A percentile compares a stretch with the other conserved stretches of the same genome.
Evolutionary conservation across 345 rosid species (phyloP).

Genomic region (Gynandropsis gynandra): DNA sequence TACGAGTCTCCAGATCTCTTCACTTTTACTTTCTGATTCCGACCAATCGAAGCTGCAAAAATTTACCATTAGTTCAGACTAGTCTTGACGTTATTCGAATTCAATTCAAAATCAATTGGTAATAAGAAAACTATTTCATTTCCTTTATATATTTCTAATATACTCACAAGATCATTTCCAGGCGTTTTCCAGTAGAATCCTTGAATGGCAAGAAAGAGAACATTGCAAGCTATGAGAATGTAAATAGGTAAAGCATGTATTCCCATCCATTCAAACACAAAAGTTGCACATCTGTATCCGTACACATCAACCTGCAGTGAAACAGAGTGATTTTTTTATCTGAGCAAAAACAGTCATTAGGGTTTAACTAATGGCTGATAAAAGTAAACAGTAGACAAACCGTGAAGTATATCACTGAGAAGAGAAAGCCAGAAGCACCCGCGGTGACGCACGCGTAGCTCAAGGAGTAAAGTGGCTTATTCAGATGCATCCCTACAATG

Average conservation of each 20-base stretch:
- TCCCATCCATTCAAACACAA: conserved; percentile 82
- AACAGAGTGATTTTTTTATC: not conserved
- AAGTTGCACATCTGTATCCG: conserved; percentile 40
- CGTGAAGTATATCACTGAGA: conserved; percentile 55
- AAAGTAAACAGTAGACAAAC: too few species aligned
- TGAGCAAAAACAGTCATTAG: too few species aligned
- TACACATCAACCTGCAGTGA: conserved; percentile 50
- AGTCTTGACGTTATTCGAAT: too few species aligned
- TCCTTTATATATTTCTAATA: too few species aligned
- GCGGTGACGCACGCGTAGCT: conserved; percentile 76
- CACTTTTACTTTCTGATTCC: conserved; percentile 21
- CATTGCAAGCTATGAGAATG: conserved; percentile 56
- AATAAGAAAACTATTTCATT: too few species aligned
- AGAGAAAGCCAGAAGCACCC: conserved; percentile 69
- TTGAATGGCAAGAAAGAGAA: conserved; percentile 52
- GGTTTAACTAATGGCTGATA: too few species aligned
- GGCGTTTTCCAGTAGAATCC: conserved; percentile 81
- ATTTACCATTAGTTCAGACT: too few species aligned
- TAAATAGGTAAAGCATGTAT: conserved; percentile 62
- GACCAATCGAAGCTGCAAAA: conserved; percentile 21
- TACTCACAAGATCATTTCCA: conserved; percentile 57
- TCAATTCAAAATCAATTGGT: too few species aligned
- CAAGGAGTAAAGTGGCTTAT: conserved; percentile 72
- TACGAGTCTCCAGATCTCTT: too few species aligned
- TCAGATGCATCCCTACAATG: conserved; percentile 71